A percentile compares a stretch with the other conserved stretches of the same genome.
Evolutionary conservation across 1,139 yeast genomes (phyloP).

Genomic region (Yamadazyma oceani): DNA sequence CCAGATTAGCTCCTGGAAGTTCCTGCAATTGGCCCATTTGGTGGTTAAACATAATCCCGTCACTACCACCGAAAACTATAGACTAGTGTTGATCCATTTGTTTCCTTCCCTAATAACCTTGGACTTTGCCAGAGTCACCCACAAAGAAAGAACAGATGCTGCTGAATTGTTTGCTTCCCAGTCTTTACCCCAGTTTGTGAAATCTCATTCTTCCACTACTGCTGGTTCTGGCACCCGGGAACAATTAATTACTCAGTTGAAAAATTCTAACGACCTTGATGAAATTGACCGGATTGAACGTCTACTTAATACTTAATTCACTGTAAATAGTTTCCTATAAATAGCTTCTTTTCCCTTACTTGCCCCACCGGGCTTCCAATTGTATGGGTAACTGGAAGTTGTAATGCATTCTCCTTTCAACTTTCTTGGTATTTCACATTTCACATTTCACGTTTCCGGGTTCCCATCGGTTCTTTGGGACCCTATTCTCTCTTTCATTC

Average conservation of each 20-base stretch:
- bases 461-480: too few relatives aligned
- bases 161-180: slow-evolving; percentile 30
- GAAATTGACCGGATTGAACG: slow-evolving; percentile 75
- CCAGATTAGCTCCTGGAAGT: slow-evolving; percentile 31
- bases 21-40: slow-evolving; percentile 45
- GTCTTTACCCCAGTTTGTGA: too few relatives aligned
- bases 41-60: slow-evolving; percentile 65
- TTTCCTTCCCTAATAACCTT: slow-evolving; percentile 62
- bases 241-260: slow-evolving; percentile 52
- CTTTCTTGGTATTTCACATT: too few relatives aligned
- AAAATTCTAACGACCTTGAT: slow-evolving; percentile 62
- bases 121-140: slow-evolving; percentile 65
- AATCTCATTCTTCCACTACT: too few relatives aligned
- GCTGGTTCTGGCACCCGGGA: slow-evolving; percentile 11
- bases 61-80: slow-evolving; percentile 51
- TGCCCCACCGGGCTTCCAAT: too few relatives aligned
- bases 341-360: neutral
- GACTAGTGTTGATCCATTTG: slow-evolving; percentile 59
- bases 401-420: too few relatives aligned
- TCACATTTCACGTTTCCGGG: too few relatives aligned
- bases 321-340: neutral
- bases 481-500: too few relatives aligned
- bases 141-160: slow-evolving; percentile 51
- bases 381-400: too few relatives aligned
- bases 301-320: slow-evolving; percentile 25